Evolutionary conservation across 306 rosid species (phyloP), one percentile per base, ranked within the genome.

Genomic region (Corylus americana): DNA sequence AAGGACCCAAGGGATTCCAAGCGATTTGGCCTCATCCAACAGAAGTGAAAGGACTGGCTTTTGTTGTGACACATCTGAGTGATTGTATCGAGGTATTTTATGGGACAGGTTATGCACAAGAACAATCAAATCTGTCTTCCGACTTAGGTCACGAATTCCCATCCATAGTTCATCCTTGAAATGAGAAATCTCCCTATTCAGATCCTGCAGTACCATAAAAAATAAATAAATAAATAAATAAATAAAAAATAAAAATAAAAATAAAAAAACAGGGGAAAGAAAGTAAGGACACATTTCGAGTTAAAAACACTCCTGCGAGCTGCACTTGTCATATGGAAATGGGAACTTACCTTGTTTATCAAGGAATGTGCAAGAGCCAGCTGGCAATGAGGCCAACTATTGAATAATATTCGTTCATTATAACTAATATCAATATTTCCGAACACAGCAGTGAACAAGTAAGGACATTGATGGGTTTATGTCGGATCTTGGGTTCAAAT

Each of bases 1-100:
- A 80, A 95, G 97, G 69, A 95, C 92, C 97, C 98, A 95, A 45
- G 98, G 98, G 76, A 95, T 90, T 80, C 98, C 98, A 76, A 95
- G 92, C 72, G 96, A 79, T 80, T 92, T 95, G n/a, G 97, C 98
- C 84, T 95, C 98, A 76, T 92, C 98, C 86, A 95, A 80, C 80
- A 95, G 85, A 75, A 95, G 89, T 29, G 95, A 85, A 51, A 95
- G 90, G 81, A 90, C 98, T 0, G 97, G 96, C 87, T 79, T 91
- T 49, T 87, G 92, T 77, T 81, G 89, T 61, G 89, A 74, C 54
- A 79, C 83, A 82, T 80, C 86, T 82, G 95, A 85, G 77, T 86
- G 74, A 69, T 83, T 80, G 75, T 62, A 87, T 66, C 84, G 91
- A 80, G 98, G 98, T 90, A 95, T 89, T 89, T 75, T 88, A 83